These are phyloP conservation scores for Phaeotremella fagi DNA, from an alignment of 768 basidiomycete species.

Conservation along the genomic window DNA sequence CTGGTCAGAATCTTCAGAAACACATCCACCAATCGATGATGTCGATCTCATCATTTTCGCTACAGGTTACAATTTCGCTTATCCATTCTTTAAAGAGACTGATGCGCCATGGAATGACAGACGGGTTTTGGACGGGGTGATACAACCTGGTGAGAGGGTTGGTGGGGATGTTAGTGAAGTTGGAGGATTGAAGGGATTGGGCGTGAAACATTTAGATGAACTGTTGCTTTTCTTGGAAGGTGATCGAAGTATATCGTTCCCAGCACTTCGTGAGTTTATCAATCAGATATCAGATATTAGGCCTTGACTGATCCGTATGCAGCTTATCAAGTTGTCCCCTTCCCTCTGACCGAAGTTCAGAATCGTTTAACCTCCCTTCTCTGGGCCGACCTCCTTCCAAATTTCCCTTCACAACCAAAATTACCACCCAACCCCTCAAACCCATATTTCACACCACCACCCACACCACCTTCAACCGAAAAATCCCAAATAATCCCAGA, in stretches of 20 bases:
- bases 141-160: conserved; percentile 20
- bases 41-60: conserved; percentile 50
- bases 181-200: conserved; percentile 40
- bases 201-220: conserved; percentile 46
- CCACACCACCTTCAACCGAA: conserved; percentile 6
- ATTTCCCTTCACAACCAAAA: conserved; percentile 25
- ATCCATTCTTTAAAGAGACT: conserved; percentile 41
- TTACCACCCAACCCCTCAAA: conserved; percentile 32
- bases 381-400: conserved; percentile 40
- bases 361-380: conserved; percentile 52
- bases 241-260: conserved; percentile 46
- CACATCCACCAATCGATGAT: conserved; percentile 11
- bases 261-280: conserved; percentile 39
- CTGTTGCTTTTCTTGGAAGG: conserved; percentile 46
- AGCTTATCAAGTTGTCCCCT: conserved; percentile 58
- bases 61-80: conserved; percentile 49
- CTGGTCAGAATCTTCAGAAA: conserved; percentile 17
- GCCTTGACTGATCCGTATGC: neutral
- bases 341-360: conserved; percentile 76
- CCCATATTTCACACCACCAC: conserved; percentile 21
- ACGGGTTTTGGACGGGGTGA: conserved; percentile 15
- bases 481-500: conserved; percentile 2
- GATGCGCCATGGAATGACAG: conserved; percentile 42
- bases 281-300: no score
- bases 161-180: conserved; percentile 31